These are phyloP conservation scores for Capsicum chinense DNA, from an alignment of 257 asterid genomes.

Conservation along the genomic window DNA sequence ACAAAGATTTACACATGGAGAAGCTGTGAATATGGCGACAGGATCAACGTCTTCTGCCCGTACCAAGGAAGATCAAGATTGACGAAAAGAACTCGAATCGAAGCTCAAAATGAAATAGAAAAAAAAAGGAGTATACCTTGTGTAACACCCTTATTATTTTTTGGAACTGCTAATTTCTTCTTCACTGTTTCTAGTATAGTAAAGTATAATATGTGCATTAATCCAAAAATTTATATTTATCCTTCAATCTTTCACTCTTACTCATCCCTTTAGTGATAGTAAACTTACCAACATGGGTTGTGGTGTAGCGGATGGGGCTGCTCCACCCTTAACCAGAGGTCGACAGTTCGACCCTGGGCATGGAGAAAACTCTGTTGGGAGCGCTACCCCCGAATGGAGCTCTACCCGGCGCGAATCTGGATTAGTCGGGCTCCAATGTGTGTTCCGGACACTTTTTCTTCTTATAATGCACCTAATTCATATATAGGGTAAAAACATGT, in stretches of 20 bases:
- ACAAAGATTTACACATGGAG: slow-evolving; percentile 73
- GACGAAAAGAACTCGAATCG: background rate
- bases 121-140: slow-evolving; percentile 29
- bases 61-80: slow-evolving; percentile 44
- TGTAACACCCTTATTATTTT: slow-evolving; percentile 40
- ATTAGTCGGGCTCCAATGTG: too few relatives aligned
- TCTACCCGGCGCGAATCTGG: too few relatives aligned
- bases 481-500: background rate
- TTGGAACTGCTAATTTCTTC: slow-evolving; percentile 44
- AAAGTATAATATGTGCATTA: slow-evolving; percentile 52
- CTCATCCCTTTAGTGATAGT: background rate
- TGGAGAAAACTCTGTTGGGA: too few relatives aligned
- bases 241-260: background rate
- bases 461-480: background rate
- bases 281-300: background rate
- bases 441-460: too few relatives aligned
- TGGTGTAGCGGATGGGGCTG: too few relatives aligned
- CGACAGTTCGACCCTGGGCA: too few relatives aligned
- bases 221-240: slow-evolving; percentile 33
- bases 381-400: too few relatives aligned
- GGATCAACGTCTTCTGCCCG: slow-evolving; percentile 58
- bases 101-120: background rate
- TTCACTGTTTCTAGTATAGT: slow-evolving; percentile 42
- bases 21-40: slow-evolving; percentile 57
- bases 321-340: too few relatives aligned